These are phyloP conservation scores for Fusarium pseudograminearum DNA, from an alignment of 2,329 filamentous ascomycete species.

Conservation along the genomic window DNA sequence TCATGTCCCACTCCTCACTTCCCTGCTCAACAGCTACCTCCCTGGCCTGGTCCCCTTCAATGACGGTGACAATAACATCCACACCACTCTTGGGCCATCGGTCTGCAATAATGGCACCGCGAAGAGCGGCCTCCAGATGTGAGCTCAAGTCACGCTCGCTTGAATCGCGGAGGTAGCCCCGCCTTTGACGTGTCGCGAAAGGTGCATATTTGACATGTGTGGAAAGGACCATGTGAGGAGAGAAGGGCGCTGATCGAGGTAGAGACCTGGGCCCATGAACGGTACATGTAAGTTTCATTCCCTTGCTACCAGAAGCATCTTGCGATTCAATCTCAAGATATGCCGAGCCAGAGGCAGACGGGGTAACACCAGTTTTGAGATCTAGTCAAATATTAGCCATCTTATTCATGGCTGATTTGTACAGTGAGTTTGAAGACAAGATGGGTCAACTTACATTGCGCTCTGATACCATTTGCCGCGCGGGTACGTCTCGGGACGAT, in stretches of 20 bases:
- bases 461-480: conserved; percentile 78
- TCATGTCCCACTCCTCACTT: conserved; percentile 82
- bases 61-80: conserved; percentile 92
- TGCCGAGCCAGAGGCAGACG: conserved; percentile 92
- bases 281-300: conserved; percentile 91
- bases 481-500: conserved; percentile 65
- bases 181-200: conserved; percentile 85
- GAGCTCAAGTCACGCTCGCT: conserved; percentile 90
- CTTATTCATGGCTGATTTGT: neutral
- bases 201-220: conserved; percentile 97
- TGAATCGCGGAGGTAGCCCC: conserved; percentile 87
- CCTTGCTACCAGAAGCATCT: conserved; percentile 64
- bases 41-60: conserved; percentile 91
- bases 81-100: conserved; percentile 98
- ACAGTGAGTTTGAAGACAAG: conserved; percentile 1
- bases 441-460: conserved; percentile 76
- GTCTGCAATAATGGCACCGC: conserved; percentile 91
- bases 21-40: conserved; percentile 61
- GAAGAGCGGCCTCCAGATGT: conserved; percentile 89
- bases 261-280: conserved; percentile 94
- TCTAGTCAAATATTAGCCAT: conserved; percentile 63
- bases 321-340: conserved; percentile 77
- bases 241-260: conserved; percentile 90
- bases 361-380: conserved; percentile 90
- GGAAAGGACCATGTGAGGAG: conserved; percentile 88